Percentiles rank a stretch among this genome's conserved stretches.
Evolutionary conservation across 768 basidiomycete species (phyloP).

Genomic region (Boletus fagicola): DNA sequence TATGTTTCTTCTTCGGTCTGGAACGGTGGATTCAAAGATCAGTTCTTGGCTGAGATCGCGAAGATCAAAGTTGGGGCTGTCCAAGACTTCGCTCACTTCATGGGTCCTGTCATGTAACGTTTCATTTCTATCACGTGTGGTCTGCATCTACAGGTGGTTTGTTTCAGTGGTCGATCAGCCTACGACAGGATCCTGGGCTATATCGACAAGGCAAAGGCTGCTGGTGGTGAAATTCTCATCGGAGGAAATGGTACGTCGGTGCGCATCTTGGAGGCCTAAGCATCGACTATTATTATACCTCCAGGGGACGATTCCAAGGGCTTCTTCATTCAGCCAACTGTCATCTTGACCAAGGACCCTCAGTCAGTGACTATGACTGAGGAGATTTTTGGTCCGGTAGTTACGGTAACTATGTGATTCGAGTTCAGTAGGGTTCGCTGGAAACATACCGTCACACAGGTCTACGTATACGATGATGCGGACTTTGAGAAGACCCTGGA

Average conservation of each 20-base stretch:
- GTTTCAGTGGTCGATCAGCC: slow-evolving; percentile 70
- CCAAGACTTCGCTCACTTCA: slow-evolving; percentile 77
- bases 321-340: slow-evolving; percentile 91
- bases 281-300: background rate
- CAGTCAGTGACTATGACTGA: slow-evolving; percentile 85
- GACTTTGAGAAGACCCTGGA: slow-evolving; percentile 86
- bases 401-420: slow-evolving; percentile 59
- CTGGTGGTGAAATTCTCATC: slow-evolving; percentile 84
- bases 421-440: background rate
- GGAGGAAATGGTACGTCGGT: slow-evolving; percentile 71
- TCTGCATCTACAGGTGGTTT: background rate
- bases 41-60: slow-evolving; percentile 67
- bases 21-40: slow-evolving; percentile 82
- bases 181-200: slow-evolving; percentile 85
- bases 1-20: slow-evolving; percentile 90
- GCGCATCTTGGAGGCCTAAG: background rate
- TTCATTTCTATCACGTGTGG: background rate
- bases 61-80: slow-evolving; percentile 85
- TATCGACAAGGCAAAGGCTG: slow-evolving; percentile 81
- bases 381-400: slow-evolving; percentile 96
- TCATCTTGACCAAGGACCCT: slow-evolving; percentile 91
- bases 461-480: slow-evolving; percentile 85
- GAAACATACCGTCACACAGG: slow-evolving; percentile 39
- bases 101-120: slow-evolving; percentile 92
- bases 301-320: slow-evolving; percentile 86